phyloP scores from a whole-genome alignment of 768 basidiomycete species.

The Tricholoma hemisulphureum region DNA sequence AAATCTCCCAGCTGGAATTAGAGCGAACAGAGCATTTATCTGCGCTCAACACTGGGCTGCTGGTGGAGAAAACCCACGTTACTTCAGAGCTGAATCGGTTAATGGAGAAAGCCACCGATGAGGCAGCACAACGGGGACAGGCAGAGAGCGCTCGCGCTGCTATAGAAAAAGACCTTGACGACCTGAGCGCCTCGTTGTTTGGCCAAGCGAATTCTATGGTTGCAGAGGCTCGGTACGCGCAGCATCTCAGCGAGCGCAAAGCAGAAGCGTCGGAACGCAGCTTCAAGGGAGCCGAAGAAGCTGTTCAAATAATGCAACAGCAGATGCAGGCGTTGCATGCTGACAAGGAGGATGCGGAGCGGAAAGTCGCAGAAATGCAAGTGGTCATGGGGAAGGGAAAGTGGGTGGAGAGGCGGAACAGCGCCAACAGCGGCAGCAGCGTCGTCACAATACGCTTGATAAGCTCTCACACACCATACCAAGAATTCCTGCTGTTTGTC shows the following conservation, averaged over 20 bases:
- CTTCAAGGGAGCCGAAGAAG: constrained; percentile 81
- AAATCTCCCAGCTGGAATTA: constrained; percentile 76
- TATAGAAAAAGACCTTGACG: constrained; percentile 94
- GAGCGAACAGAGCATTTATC: constrained; percentile 87
- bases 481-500: constrained; percentile 78
- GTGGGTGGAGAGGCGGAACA: constrained; percentile 49
- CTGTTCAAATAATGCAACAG: constrained; percentile 77
- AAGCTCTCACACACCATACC: constrained; percentile 71
- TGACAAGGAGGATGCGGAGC: constrained; percentile 64
- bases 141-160: constrained; percentile 78
- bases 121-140: constrained; percentile 86
- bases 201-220: constrained; percentile 97
- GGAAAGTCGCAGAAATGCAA: constrained; percentile 47
- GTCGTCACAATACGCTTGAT: constrained; percentile 48
- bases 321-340: constrained; percentile 76
- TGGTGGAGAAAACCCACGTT: constrained; percentile 91
- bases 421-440: constrained; percentile 22
- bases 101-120: constrained; percentile 94
- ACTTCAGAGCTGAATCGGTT: constrained; percentile 87
- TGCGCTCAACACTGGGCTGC: constrained; percentile 84
- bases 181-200: constrained; percentile 88
- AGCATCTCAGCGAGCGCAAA: constrained; percentile 64
- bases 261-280: constrained; percentile 75
- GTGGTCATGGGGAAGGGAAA: constrained; percentile 66
- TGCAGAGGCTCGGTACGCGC: constrained; percentile 81